Conservation (phyloP, 345 rosid species). For the Luvunga scandens region DNA sequence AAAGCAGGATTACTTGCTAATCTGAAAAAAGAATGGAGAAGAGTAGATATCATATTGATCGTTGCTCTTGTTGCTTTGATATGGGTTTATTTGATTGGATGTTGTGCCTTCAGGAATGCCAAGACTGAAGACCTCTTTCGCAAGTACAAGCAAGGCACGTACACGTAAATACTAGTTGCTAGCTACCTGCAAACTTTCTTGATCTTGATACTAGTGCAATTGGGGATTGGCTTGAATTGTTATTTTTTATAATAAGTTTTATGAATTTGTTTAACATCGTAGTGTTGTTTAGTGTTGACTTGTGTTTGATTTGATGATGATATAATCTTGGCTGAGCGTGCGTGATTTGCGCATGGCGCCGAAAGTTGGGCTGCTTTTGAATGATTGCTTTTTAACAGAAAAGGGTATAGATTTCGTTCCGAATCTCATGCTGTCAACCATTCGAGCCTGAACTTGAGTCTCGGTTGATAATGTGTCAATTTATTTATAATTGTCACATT, state of each 20-base stretch:
- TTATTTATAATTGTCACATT: too few relatives aligned
- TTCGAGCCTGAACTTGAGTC: too few relatives aligned
- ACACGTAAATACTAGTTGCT: slow-evolving; percentile 35
- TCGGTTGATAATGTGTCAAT: too few relatives aligned
- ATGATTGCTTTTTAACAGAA: neutral
- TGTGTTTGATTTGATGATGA: neutral
- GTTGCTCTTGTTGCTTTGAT: slow-evolving; percentile 58
- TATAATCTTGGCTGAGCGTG: neutral
- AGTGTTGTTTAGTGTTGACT: neutral
- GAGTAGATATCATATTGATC: slow-evolving; percentile 55
- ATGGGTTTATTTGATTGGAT: slow-evolving; percentile 57
- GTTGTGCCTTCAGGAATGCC: slow-evolving; percentile 81
- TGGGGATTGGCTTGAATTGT: neutral
- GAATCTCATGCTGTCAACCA: too few relatives aligned
- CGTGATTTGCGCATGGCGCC: slow-evolving; percentile 32
- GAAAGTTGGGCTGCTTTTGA: slow-evolving; percentile 27
- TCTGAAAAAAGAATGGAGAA: slow-evolving; percentile 70
- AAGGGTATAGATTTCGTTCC: neutral
- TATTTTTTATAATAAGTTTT: neutral
- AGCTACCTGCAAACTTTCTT: neutral
- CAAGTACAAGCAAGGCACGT: slow-evolving; percentile 73
- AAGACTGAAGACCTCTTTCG: slow-evolving; percentile 78
- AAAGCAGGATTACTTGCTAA: slow-evolving; percentile 85
- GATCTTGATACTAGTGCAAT: neutral
- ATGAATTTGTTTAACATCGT: neutral